phyloP scores from a whole-genome alignment of 352 stramenopile genomes.

The Pythium monospermum region DNA sequence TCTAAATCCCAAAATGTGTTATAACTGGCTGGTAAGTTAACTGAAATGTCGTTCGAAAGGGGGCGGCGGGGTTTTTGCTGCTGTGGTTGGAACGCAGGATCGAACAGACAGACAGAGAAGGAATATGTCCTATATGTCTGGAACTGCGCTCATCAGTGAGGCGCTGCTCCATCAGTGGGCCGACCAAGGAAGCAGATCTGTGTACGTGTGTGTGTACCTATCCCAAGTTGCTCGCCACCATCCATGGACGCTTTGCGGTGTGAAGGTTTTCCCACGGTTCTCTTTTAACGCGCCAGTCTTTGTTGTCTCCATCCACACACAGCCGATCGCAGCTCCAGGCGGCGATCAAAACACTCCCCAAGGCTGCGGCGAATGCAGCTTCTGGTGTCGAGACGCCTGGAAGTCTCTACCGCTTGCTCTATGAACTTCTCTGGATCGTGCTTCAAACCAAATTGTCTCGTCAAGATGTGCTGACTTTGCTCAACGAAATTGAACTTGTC shows the following conservation, averaged over 20 bases:
- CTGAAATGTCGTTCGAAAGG: conserved; percentile 1
- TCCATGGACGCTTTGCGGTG: no score
- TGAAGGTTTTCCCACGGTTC: no score
- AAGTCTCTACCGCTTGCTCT: conserved; percentile 54
- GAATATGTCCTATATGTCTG: conserved; percentile 15
- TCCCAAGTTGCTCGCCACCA: background rate
- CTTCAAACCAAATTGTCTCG: conserved; percentile 62
- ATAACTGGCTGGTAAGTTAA: background rate
- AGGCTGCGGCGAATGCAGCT: background rate
- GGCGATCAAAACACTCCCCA: conserved; percentile 24
- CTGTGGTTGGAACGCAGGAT: conserved; percentile 8
- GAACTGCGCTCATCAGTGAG: conserved; percentile 46
- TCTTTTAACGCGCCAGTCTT: background rate
- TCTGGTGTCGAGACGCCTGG: background rate
- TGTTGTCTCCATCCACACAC: background rate
- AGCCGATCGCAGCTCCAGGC: conserved; percentile 36
- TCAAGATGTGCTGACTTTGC: conserved; percentile 61
- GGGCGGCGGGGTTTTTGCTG: background rate
- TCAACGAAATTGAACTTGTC: conserved; percentile 62
- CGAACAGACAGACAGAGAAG: no score
- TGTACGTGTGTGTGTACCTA: conserved; percentile 32
- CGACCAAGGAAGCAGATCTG: conserved; percentile 42
- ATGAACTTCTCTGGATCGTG: conserved; percentile 75
- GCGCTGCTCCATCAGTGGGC: conserved; percentile 55
- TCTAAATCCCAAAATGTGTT: background rate